phyloP scores from a whole-genome alignment of 1,284 basidiomycete species.

The Heterobasidion occidentale region DNA sequence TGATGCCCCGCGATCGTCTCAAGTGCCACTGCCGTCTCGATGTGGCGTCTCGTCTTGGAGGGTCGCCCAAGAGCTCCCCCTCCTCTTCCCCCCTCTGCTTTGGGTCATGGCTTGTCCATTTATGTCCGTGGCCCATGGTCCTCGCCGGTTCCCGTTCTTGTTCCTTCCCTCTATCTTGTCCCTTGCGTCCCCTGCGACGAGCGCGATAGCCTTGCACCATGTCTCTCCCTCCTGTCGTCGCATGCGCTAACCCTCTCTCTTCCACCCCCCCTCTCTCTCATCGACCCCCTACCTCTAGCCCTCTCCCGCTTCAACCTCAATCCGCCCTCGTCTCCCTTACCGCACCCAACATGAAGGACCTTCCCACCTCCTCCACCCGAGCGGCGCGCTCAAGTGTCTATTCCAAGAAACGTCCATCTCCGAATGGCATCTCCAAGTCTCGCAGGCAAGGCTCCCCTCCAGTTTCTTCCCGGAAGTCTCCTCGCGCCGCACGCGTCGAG shows the following conservation, averaged over 20 bases:
- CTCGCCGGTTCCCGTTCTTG: neutral
- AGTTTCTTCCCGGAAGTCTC: slow-evolving; percentile 48
- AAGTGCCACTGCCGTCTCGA: neutral
- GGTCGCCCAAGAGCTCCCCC: neutral
- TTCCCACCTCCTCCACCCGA: slow-evolving; percentile 48
- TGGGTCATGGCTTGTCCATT: neutral
- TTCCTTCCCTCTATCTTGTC: slow-evolving; percentile 1
- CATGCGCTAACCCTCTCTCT: slow-evolving; percentile 11
- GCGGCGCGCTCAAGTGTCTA: slow-evolving; percentile 58
- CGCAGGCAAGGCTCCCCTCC: slow-evolving; percentile 43
- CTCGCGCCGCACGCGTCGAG: slow-evolving; percentile 53
- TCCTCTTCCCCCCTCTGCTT: neutral
- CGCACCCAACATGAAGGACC: slow-evolving; percentile 64
- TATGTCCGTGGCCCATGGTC: neutral
- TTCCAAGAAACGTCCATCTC: slow-evolving; percentile 77
- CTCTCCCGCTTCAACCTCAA: slow-evolving; percentile 32
- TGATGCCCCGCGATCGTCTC: neutral
- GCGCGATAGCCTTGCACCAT: neutral
- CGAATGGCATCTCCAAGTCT: slow-evolving; percentile 62
- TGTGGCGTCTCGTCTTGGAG: too few relatives aligned
- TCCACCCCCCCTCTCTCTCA: slow-evolving; percentile 18
- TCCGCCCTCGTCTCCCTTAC: slow-evolving; percentile 28
- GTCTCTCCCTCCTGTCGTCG: slow-evolving; percentile 11
- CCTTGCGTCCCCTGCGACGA: neutral
- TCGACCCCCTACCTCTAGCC: slow-evolving; percentile 19